Base-by-base conservation (phyloP, 1,139 yeast genomes). In the Taphrina wiesneri region DNA sequence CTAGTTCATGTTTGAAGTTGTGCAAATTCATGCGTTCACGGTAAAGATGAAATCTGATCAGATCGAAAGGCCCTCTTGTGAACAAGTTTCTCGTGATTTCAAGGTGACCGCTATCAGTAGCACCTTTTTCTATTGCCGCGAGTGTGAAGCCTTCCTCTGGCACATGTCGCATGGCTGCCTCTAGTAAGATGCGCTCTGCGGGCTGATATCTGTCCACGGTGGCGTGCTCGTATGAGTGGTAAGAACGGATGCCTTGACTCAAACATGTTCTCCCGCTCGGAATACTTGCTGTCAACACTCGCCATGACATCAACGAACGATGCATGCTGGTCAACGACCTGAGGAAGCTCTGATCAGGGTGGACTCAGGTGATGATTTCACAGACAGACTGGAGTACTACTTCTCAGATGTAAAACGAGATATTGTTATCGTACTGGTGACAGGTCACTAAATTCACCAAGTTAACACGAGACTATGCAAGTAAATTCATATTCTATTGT, bases 61-160 rank as follows among this genome's bases (percentile, higher is more conserved):
- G 81, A 72, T 89, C 92, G 74, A 76, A 81, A 68, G 79, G 80
- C 71, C 85, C 79, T 75, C 81, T 78, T 68, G 87, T 77, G 77
- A 90, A 82, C 2, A 86, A 79, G 1, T 87, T 82, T 53, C 82
- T 83, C 51, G 89, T 80, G n/a, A 90, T 83, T 69, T 89, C 91
- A 5, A 86, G 81, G 71, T 86, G 83, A 1, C 86, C 84, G 71
- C 85, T 76, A 6, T 85, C 86, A 45, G 85, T 80, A 6, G 87
- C 80, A 3, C 95, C 88, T 51, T 81, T 77, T 0, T 83, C 78
- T 6, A 93, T 78, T 13, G 96, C 85, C 47, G 77, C 75, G 53
- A 82, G 82, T 67, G 82, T 78, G 75, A 93, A 90, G 1, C 98
- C 98, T 67, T 77, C 79, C 62, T 76, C 72, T 0, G 96, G 96